These are phyloP conservation scores for Catharanthus roseus DNA, from an alignment of 257 asterid genomes.

Conservation along the genomic window DNA sequence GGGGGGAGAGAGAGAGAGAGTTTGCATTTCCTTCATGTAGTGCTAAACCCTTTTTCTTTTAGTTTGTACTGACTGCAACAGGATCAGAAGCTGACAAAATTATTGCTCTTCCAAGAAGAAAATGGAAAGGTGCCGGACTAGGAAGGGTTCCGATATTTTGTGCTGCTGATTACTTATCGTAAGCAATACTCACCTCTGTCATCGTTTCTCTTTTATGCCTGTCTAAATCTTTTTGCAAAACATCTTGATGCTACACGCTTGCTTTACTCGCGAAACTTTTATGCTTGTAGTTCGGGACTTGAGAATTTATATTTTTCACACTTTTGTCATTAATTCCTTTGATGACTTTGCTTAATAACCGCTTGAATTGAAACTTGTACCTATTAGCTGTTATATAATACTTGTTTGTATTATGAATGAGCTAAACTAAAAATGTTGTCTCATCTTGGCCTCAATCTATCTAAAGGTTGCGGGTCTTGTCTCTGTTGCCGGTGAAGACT, in stretches of 20 bases:
- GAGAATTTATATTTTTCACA: too few species aligned
- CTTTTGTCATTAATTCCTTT: not conserved
- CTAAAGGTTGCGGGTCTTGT: conserved; percentile 64
- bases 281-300: too few species aligned
- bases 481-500: conserved; percentile 39
- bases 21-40: not conserved
- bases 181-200: conserved; percentile 31
- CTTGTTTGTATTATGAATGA: not conserved
- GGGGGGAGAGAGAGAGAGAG: too few species aligned
- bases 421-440: not conserved
- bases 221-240: not conserved
- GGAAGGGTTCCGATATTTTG: conserved; percentile 82
- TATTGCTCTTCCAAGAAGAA: conserved; percentile 58
- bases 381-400: not conserved
- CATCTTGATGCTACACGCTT: not conserved
- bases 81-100: conserved; percentile 86
- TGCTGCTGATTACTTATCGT: conserved; percentile 78
- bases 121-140: conserved; percentile 76
- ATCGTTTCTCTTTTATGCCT: not conserved
- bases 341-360: not conserved
- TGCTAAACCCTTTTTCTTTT: conserved; percentile 16
- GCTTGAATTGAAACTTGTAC: not conserved
- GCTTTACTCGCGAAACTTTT: too few species aligned
- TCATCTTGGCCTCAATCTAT: not conserved
- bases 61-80: conserved; percentile 92